Evolutionary conservation across 2,329 filamentous ascomycete genomes (phyloP).

Genomic region (Ascosphaera pollenicola): DNA sequence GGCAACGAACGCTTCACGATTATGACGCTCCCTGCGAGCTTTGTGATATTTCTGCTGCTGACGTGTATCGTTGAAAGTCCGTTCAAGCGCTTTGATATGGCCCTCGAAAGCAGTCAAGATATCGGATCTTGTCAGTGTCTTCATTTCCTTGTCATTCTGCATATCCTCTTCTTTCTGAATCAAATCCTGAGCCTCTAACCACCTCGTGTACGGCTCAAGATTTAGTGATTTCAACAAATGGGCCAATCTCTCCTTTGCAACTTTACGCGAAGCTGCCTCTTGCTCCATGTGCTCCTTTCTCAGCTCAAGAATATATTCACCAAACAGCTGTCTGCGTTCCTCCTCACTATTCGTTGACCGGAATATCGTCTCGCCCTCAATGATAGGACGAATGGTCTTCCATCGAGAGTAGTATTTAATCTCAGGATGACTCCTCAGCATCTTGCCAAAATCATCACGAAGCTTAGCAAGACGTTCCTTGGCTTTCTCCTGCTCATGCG

Average conservation of each 20-base stretch:
- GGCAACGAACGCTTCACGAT: constrained; percentile 56
- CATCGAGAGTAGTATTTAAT: constrained; percentile 94
- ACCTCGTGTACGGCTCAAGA: constrained; percentile 81
- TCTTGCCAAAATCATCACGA: constrained; percentile 79
- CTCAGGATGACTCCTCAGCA: constrained; percentile 90
- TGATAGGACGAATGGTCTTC: constrained; percentile 86
- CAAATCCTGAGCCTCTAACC: constrained; percentile 69
- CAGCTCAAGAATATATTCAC: constrained; percentile 74
- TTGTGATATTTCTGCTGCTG: constrained; percentile 72
- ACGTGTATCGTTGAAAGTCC: constrained; percentile 70
- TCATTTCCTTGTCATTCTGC: constrained; percentile 64
- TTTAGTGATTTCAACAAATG: constrained; percentile 58
- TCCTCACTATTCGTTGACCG: constrained; percentile 70
- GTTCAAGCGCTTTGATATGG: constrained; percentile 82
- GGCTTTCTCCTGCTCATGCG: constrained; percentile 83
- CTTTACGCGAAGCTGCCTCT: constrained; percentile 49
- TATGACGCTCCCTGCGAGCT: constrained; percentile 62
- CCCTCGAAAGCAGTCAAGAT: constrained; percentile 83
- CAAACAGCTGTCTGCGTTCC: constrained; percentile 74
- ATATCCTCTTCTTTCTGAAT: constrained; percentile 61
- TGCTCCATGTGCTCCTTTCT: constrained; percentile 60
- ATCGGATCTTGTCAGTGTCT: constrained; percentile 67
- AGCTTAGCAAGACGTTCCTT: constrained; percentile 85
- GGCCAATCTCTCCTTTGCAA: constrained; percentile 65
- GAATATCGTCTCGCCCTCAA: constrained; percentile 90